Evolutionary conservation across 495 filamentous ascomycete genomes (phyloP).

Genomic region (Xylaria acuta): DNA sequence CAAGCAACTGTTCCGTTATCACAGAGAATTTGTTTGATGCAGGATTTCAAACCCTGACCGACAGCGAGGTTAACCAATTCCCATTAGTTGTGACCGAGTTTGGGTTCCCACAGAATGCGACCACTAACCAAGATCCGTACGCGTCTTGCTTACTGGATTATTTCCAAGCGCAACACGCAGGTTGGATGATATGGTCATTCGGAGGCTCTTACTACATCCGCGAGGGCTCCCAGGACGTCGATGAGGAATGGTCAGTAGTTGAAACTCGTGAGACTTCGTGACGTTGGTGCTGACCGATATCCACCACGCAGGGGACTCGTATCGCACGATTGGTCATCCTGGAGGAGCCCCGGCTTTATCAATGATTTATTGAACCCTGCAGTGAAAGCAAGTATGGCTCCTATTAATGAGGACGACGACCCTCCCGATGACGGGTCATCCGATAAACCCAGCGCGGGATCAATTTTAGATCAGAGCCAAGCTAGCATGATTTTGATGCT

Average conservation of each 20-base stretch:
- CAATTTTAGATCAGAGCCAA: not conserved
- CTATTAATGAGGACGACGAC: slow-evolving; percentile 27
- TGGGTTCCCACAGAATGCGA: slow-evolving; percentile 48
- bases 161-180: slow-evolving; percentile 52
- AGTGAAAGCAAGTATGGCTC: slow-evolving; percentile 35
- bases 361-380: slow-evolving; percentile 42
- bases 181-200: slow-evolving; percentile 65
- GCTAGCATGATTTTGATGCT: slow-evolving; percentile 1
- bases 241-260: slow-evolving; percentile 53
- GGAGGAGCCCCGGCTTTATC: slow-evolving; percentile 45
- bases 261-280: not conserved
- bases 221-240: slow-evolving; percentile 52
- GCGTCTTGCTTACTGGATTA: slow-evolving; percentile 54
- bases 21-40: slow-evolving; percentile 55
- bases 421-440: slow-evolving; percentile 21
- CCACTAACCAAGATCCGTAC: slow-evolving; percentile 50
- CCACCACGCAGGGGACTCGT: slow-evolving; percentile 42
- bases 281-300: not conserved
- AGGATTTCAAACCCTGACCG: slow-evolving; percentile 61
- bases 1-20: slow-evolving; percentile 54
- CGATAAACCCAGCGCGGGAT: slow-evolving; percentile 21
- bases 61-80: slow-evolving; percentile 51
- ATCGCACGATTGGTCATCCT: slow-evolving; percentile 49
- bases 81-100: slow-evolving; percentile 60
- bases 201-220: slow-evolving; percentile 62